Base-by-base conservation (phyloP, 257 asterid genomes). In the Nicotiana otophora region DNA sequence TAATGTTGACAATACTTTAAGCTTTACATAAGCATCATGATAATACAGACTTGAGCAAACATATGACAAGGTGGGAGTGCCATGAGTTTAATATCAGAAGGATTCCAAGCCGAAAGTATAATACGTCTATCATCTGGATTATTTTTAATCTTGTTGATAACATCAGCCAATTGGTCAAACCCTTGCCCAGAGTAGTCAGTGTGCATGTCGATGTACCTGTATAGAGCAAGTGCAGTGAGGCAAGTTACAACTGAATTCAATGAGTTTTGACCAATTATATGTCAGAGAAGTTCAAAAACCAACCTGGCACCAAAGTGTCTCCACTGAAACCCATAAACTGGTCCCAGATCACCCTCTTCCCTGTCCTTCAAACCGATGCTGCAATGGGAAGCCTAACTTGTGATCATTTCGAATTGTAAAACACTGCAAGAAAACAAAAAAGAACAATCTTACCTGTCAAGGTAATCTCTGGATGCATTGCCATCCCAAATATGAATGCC, bases 401-500 rank as follows among this genome's bases (percentile, higher is more conserved):
- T 3, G 61, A 72, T 1, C 39, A 42, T 12, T 72, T 46, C 26
- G 42, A 46, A 72, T 46, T 20, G 61, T 53, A 46, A n/a, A 42
- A 20, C 46, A 36, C 9, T 30, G 57, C 77, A 64, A 81, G 48
- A 72, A 53, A 17, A 5, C n/a, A 16, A 65, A 26, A 69, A 67
- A 54, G 70, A 77, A 23, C 69, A n/a, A 31, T 31, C 16, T 81
- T 79, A 84, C 91, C 90, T 87, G 84, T 89, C 88, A 80, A 89
- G 89, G 79, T 87, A 89, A 75, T 89, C 91, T 83, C 90, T 85
- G 78, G 91, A 87, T 74, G 87, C 91, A 84, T 89, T 89, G 67
- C 89, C 91, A 89, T 87, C 91, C 91, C 91, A 89, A n/a, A 89
- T 89, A 80, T 66, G 91, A 84, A 89, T 87, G 33, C 90, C 91